A percentile compares a stretch with the other conserved stretches of the same genome.
These are phyloP conservation scores for Lentinus brumalis DNA, from an alignment of 768 basidiomycete genomes.

Conservation along the genomic window DNA sequence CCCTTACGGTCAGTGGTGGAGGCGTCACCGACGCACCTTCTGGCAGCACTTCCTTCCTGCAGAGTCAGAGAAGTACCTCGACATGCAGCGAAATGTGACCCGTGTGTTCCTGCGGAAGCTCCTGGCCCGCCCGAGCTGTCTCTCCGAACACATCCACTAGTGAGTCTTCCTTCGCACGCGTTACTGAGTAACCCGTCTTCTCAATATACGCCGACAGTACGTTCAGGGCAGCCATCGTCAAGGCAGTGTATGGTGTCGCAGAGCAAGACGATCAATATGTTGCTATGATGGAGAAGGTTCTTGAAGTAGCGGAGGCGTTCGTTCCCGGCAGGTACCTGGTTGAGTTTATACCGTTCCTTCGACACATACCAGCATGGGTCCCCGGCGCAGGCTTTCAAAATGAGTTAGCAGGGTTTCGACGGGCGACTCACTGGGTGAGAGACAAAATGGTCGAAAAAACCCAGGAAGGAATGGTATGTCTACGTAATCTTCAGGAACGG, in stretches of 20 bases:
- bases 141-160: slow-evolving; percentile 2
- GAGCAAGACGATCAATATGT: not conserved
- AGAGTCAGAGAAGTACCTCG: not conserved
- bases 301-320: slow-evolving; percentile 25
- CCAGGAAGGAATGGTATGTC: no score
- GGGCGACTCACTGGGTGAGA: no score
- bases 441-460: no score
- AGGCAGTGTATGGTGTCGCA: slow-evolving; percentile 2
- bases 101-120: slow-evolving; percentile 11
- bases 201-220: not conserved
- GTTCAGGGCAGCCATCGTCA: slow-evolving; percentile 1
- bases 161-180: not conserved
- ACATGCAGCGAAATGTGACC: slow-evolving; percentile 1
- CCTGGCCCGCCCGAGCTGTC: not conserved
- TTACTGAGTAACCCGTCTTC: no score
- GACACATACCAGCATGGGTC: slow-evolving; percentile 24
- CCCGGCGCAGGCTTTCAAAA: slow-evolving; percentile 24
- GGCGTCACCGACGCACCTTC: slow-evolving; percentile 11
- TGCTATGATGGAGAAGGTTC: slow-evolving; percentile 23
- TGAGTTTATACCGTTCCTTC: slow-evolving; percentile 29
- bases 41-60: slow-evolving; percentile 14
- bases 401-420: no score
- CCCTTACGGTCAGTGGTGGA: slow-evolving; percentile 12
- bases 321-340: slow-evolving; percentile 27
- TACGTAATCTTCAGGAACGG: no score